Evolutionary conservation across 768 basidiomycete species (phyloP), one percentile per base, ranked within the genome.

Genomic region (Kwoniella europaea): DNA sequence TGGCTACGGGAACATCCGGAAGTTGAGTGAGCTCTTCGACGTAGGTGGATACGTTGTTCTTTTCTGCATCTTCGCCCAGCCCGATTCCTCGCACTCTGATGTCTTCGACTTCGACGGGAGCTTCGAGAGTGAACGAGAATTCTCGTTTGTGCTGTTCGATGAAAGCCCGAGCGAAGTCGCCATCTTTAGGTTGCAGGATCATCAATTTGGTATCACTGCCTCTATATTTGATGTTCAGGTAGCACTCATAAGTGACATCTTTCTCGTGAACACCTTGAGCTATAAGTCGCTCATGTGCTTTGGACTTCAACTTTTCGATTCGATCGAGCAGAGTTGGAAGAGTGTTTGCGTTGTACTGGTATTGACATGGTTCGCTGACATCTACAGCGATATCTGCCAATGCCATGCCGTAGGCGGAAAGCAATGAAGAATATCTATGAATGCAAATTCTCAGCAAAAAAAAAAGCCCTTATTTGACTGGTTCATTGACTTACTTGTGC

Each of bases 161-260:
- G 68, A 97, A 98, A 12, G 90, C 91, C 0, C 86, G 86, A 74
- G 90, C 90, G 80, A 91, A 95, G 82, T 94, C 91, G 71, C 85
- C 75, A 74, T 90, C 87, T 0, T 86, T 87, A 46, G 87, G 86
- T 42, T 76, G 73, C 4, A 71, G 65, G 41, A 94, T 88, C 93
- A 98, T 96, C 74, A 98, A 82, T 20, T 93, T 88, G 0, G 96
- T 98, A 84, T 96, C 94, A 15, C 71, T 64, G 4, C 77, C 77
- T 54, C 68, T 68, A 59, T 78, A 78, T 27, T 72, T 63, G 29
- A 72, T 71, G 42, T 78, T 78, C n/a, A 78, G 65, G 64, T 76
- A 78, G 13, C 59, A 69, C 55, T 75, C 76, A 24, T 53, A 59
- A 13, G 9, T 22, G 20, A 78, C 58, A n/a, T 69, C 57, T 12